Evolutionary conservation across 306 rosid species (phyloP).

Genomic region (Vigna angularis): DNA sequence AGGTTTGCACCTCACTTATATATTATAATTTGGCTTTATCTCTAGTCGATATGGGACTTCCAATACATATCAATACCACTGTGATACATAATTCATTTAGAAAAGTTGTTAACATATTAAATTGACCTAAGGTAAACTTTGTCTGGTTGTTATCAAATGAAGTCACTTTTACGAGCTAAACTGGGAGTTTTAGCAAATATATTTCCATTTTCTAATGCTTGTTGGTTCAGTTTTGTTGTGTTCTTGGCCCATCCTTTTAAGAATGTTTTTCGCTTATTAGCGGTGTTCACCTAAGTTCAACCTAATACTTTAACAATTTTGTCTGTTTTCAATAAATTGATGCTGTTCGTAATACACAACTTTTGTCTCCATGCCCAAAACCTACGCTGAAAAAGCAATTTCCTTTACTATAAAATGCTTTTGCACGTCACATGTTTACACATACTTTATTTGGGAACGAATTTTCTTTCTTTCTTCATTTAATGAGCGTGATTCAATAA

Average conservation of each 20-base stretch:
- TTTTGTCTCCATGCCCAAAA: slow-evolving; percentile 35
- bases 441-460: background rate
- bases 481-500: background rate
- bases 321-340: slow-evolving; percentile 34
- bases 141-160: too few species aligned
- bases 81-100: too few species aligned
- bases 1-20: too few species aligned
- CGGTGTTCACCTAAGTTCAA: slow-evolving; percentile 47
- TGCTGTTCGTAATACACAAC: background rate
- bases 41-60: too few species aligned
- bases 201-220: slow-evolving; percentile 5
- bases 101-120: too few species aligned
- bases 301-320: slow-evolving; percentile 43
- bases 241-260: slow-evolving; percentile 16
- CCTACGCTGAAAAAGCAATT: slow-evolving; percentile 21
- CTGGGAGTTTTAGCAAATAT: background rate
- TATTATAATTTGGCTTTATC: too few species aligned
- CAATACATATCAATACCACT: too few species aligned
- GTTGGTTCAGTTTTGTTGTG: slow-evolving; percentile 25
- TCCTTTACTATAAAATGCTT: slow-evolving; percentile 11
- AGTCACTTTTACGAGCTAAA: background rate
- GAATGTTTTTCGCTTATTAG: slow-evolving; percentile 35
- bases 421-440: slow-evolving; percentile 30
- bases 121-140: too few species aligned
- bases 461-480: background rate